phyloP scores from a whole-genome alignment of 164 flowering plant species.

The Nymphaea thermarum region DNA sequence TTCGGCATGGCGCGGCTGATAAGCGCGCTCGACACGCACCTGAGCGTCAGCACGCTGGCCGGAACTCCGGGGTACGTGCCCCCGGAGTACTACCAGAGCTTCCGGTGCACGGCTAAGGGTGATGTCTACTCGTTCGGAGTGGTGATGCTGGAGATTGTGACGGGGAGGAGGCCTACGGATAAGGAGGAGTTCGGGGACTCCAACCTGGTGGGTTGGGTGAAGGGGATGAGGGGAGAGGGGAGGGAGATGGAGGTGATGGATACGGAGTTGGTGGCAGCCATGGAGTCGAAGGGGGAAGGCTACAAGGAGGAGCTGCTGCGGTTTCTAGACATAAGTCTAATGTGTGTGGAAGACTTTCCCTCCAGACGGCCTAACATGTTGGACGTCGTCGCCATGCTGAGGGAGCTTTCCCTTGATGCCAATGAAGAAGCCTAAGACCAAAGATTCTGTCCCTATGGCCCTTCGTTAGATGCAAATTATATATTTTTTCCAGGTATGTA shows the following conservation, averaged over 20 bases:
- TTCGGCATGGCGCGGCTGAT: conserved; percentile 77
- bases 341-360: conserved; percentile 83
- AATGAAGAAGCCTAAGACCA: neutral
- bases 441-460: neutral
- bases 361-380: conserved; percentile 82
- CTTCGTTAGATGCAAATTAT: neutral
- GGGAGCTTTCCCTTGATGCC: conserved; percentile 31
- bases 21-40: conserved; percentile 56
- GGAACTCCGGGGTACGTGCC: conserved; percentile 79
- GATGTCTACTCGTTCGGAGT: conserved; percentile 66
- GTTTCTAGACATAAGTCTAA: conserved; percentile 56
- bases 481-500: no score
- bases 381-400: conserved; percentile 75
- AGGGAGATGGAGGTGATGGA: conserved; percentile 76
- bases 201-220: conserved; percentile 68
- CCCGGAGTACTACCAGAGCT: conserved; percentile 74
- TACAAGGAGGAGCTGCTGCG: conserved; percentile 58
- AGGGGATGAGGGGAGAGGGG: conserved; percentile 66
- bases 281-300: conserved; percentile 23
- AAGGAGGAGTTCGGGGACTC: conserved; percentile 68
- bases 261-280: conserved; percentile 27
- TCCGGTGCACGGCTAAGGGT: conserved; percentile 65
- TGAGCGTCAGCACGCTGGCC: conserved; percentile 62
- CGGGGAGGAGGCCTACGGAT: conserved; percentile 58
- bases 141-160: conserved; percentile 42